Evolutionary conservation across 345 rosid species (phyloP), one percentile per base, ranked within the genome.

Genomic region (Eucalyptus tenuipes): DNA sequence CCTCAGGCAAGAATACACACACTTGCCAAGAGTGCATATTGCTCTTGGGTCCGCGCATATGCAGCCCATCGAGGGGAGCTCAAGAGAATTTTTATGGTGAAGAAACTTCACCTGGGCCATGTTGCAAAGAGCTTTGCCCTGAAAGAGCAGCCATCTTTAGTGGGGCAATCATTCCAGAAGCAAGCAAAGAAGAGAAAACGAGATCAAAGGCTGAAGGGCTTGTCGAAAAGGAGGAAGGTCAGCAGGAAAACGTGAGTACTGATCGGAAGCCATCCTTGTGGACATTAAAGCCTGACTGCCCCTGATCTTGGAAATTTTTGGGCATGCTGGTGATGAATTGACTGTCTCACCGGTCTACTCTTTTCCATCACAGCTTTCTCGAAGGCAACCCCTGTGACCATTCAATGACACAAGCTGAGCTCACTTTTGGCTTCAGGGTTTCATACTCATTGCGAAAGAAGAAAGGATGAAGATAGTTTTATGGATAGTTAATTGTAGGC

Each of bases 71-170:
- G 96, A 10, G 99, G 99, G 86, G 99, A 97, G 88, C 95, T 98
- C 87, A 97, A 97, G 90, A 92, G 95, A 85, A 97, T 96, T 10
- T 98, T 97, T 86, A 92, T 94, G 92, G 95, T 95, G 90, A 97
- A 98, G 94, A 97, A 95, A 88, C 99, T 98, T 93, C 99, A 98
- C 88, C 88, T 98, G 49, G 99, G 99, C 85, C 99, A 98, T 91
- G 99, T 95, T n/a, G 99, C 99, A 33, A 98, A 94, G 91, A 97
- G 99, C 92, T 98, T 98, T 92, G 98, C 97, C 44, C 87, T 98
- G 90, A 96, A 94, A 93, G 98, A 98, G 49, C 98, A 96, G 86
- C 99, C 99, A 14, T 97, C 99, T 17, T 90, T 96, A 90, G 98
- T 98, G 13, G 98, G 97, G 9, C 93, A 91, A 64, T 90, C 98